Base-by-base conservation (phyloP, 352 stramenopile species). In the Phytopythium ostracodes region DNA sequence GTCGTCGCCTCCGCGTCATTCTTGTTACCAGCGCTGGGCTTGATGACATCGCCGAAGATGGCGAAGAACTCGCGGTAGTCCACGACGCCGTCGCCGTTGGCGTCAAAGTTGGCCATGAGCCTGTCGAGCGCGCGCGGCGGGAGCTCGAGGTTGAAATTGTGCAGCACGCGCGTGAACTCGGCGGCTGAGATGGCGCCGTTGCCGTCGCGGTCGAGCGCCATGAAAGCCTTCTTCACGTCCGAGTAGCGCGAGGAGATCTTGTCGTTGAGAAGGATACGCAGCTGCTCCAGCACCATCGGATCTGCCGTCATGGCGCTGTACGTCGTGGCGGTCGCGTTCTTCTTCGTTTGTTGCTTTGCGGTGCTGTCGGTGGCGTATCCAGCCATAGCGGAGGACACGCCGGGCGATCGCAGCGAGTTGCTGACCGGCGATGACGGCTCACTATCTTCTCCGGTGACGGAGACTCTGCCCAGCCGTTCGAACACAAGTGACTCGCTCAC, bases 61-160 rank as follows among this genome's bases (percentile, higher is more conserved):
- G 60, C 58, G n/a, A 90, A 76, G 61, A 92, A 90, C 62, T 84
- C 78, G 60, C 63, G 60, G 55, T 87, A 87, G 61, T 90, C 79
- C 38, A 92, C 69, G 33, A 53, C 58, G 43, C 73, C 73, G 60
- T 76, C 75, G 20, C 66, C 27, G 59, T 72, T 81, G 14, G 60
- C 60, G 40, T 84, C 75, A 25, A 84, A 76, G 24, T 61, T 36
- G 15, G 56, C 65, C 35, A 82, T 49, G 36, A 87, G 56, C 17
- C 65, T 66, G 22, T 76, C 43, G 7, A 76, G 44, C 20, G 89
- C 77, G 18, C 80, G 62, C 3, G 73, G 65, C 3, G 66, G 72
- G 11, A 86, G 56, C 3, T 77, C 67, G 2, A 92, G 52, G 29
- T 75, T 66, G 62, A 86, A 81, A 35, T 81, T 73, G 40, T 64